Percentiles rank a stretch among this genome's conserved stretches.
These are phyloP conservation scores for Arthrobotrys entomopaga DNA, from an alignment of 2,329 filamentous ascomycete genomes.

Conservation along the genomic window DNA sequence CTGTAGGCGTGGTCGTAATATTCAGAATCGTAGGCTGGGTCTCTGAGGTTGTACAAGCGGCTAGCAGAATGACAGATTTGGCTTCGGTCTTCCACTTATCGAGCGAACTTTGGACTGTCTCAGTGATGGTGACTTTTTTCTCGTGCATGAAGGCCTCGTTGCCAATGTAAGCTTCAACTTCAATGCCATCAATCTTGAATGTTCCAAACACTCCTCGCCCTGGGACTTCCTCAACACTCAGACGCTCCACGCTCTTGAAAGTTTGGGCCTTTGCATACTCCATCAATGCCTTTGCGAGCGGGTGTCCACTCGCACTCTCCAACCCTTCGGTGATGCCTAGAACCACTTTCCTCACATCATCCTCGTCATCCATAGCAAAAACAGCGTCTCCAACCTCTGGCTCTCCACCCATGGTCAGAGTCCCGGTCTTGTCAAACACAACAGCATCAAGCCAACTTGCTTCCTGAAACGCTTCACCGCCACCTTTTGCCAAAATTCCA, in stretches of 20 bases:
- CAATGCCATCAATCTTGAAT: slow-evolving; percentile 62
- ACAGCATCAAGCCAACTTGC: slow-evolving; percentile 68
- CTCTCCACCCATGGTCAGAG: slow-evolving; percentile 71
- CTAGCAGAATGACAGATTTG: slow-evolving; percentile 69
- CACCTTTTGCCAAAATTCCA: slow-evolving; percentile 70
- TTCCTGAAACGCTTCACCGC: slow-evolving; percentile 71
- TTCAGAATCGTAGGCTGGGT: slow-evolving; percentile 57
- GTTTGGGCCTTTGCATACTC: slow-evolving; percentile 68
- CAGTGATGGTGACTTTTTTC: slow-evolving; percentile 45
- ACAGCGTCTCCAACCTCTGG: slow-evolving; percentile 71
- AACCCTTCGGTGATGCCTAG: slow-evolving; percentile 70
- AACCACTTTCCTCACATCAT: slow-evolving; percentile 43
- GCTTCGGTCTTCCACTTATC: slow-evolving; percentile 71
- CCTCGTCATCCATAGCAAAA: slow-evolving; percentile 10
- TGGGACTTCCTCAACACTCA: slow-evolving; percentile 71
- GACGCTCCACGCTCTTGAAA: slow-evolving; percentile 56
- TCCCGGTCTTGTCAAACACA: slow-evolving; percentile 72
- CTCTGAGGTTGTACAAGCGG: slow-evolving; percentile 19
- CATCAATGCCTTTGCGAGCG: slow-evolving; percentile 76
- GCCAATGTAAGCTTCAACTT: slow-evolving; percentile 72
- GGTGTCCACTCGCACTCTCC: slow-evolving; percentile 79
- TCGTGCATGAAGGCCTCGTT: slow-evolving; percentile 76
- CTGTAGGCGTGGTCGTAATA: slow-evolving; percentile 56
- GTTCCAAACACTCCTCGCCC: slow-evolving; percentile 76
- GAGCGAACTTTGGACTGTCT: slow-evolving; percentile 26